These are phyloP conservation scores for Agroathelia rolfsii DNA, from an alignment of 1,284 basidiomycete genomes.

Conservation along the genomic window DNA sequence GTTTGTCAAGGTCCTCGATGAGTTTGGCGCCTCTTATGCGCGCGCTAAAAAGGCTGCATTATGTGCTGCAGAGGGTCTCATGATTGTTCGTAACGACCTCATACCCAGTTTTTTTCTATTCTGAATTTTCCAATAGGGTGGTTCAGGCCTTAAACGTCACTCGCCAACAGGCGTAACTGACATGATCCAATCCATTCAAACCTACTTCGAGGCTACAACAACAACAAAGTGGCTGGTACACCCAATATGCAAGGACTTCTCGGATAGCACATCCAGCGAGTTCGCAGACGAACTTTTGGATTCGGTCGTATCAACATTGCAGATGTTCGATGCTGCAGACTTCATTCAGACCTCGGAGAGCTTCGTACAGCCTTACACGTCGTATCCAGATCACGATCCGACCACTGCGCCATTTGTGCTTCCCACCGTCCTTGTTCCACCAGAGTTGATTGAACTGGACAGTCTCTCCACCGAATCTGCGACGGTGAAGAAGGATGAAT, in stretches of 20 bases:
- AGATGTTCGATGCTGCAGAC: slow-evolving; percentile 41
- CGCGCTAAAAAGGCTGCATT: slow-evolving; percentile 78
- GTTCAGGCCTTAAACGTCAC: slow-evolving; percentile 42
- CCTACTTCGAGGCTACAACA: slow-evolving; percentile 51
- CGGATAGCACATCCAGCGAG: slow-evolving; percentile 31
- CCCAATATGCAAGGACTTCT: slow-evolving; percentile 42
- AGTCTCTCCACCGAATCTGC: slow-evolving; percentile 56
- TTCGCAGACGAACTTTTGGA: slow-evolving; percentile 61
- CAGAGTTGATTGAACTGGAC: slow-evolving; percentile 76
- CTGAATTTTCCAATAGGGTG: slow-evolving; percentile 33
- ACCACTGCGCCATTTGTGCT: slow-evolving; percentile 51
- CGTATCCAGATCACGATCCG: slow-evolving; percentile 36
- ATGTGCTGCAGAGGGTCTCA: slow-evolving; percentile 81
- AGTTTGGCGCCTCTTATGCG: slow-evolving; percentile 82
- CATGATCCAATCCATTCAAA: slow-evolving; percentile 56
- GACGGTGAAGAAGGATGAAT: slow-evolving; percentile 66
- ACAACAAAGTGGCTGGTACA: slow-evolving; percentile 53
- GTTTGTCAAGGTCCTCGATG: slow-evolving; percentile 78
- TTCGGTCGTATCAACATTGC: slow-evolving; percentile 46
- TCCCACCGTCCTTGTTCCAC: slow-evolving; percentile 75
- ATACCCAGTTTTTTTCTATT: slow-evolving; percentile 5
- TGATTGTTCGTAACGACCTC: slow-evolving; percentile 48
- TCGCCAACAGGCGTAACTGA: slow-evolving; percentile 43
- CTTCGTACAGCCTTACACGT: slow-evolving; percentile 60
- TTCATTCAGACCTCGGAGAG: slow-evolving; percentile 45